Base-by-base conservation (phyloP, 2,329 filamentous ascomycete genomes). In the Hypoxylon rubiginosum region DNA sequence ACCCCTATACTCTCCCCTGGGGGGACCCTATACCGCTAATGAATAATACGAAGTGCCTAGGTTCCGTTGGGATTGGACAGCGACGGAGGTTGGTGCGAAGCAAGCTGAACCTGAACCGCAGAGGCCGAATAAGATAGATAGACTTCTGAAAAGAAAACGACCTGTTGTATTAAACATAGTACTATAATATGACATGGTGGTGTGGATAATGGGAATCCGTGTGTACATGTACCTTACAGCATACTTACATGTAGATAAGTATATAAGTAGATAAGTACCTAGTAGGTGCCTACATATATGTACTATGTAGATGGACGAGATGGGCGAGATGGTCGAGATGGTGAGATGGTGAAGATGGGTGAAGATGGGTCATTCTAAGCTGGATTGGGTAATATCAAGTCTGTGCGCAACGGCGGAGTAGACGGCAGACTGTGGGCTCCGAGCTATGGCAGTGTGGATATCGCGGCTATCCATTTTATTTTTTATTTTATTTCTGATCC, bases 401-500 rank as follows among this genome's bases (percentile, higher is more conserved):
- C 34, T 52, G 26, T 50, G 24, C 26, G 45, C 45, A n/a, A 28
- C 46, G 11, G 46, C 26, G 15, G 46, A 30, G 26, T n/a, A 26
- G 46, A 13, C 46, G 24, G 26, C 39, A 43, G 17, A 43, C 39
- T 19, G n/a, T 17, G 39, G 17, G 39, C 7, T 43, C 34, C 34
- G 34, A n/a, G 34, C 34, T 39, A 13, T 24, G 21, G 21, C 21
- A 24, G 21, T 24, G 21, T 48, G 45, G 45, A 26, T 48, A 48
- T 24, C 45, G 45, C 45, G 45, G 45, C 45, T 48, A 48, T 24
- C 28, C 28, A 21, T 15, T 26, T 11, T 26, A 21, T 48, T 48
- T 11, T 34, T 34, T 52, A 21, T 49, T 13, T 30, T 24, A 36
- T 58, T 46, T 53, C 58, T 60, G 59, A 45, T 55, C 66, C 54